Conservation (phyloP, 176 grass and related monocot genomes). For the Oryza meyeriana region DNA sequence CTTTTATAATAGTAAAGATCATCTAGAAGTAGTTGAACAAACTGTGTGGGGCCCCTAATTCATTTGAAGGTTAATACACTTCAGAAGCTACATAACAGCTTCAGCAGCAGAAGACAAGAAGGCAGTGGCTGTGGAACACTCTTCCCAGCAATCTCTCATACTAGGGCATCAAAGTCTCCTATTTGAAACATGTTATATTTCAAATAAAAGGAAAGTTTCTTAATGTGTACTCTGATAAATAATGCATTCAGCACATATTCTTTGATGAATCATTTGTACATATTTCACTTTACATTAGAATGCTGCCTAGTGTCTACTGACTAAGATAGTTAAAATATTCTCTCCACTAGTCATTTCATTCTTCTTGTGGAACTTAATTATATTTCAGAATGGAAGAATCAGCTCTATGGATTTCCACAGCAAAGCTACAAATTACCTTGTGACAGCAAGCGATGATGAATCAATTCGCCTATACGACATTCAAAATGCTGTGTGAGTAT, state of each 20-base stretch:
- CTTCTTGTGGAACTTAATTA: conserved; percentile 9
- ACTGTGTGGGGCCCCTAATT: background rate
- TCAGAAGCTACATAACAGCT: background rate
- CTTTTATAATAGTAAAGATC: too few species aligned
- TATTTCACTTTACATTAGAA: conserved; percentile 5
- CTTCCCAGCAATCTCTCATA: too few species aligned
- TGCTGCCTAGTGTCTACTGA: background rate
- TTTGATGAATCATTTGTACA: conserved; percentile 14
- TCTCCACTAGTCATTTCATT: conserved; percentile 1
- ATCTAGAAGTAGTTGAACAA: background rate
- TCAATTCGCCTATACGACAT: conserved; percentile 93
- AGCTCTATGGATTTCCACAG: conserved; percentile 98
- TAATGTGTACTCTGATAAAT: background rate
- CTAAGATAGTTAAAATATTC: background rate
- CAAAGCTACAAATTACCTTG: conserved; percentile 75
- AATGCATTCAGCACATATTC: conserved; percentile 1
- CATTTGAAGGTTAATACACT: background rate
- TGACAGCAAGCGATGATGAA: conserved; percentile 95
- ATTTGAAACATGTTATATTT: background rate
- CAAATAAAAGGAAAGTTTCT: background rate
- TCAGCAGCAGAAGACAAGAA: too few species aligned
- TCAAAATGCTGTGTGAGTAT: conserved; percentile 85
- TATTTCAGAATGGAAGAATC: conserved; percentile 85
- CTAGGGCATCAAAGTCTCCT: too few species aligned
- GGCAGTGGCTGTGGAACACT: too few species aligned